Evolutionary conservation across 768 basidiomycete species (phyloP), one percentile per base, ranked within the genome.

Genomic region (Amanita inopinata): DNA sequence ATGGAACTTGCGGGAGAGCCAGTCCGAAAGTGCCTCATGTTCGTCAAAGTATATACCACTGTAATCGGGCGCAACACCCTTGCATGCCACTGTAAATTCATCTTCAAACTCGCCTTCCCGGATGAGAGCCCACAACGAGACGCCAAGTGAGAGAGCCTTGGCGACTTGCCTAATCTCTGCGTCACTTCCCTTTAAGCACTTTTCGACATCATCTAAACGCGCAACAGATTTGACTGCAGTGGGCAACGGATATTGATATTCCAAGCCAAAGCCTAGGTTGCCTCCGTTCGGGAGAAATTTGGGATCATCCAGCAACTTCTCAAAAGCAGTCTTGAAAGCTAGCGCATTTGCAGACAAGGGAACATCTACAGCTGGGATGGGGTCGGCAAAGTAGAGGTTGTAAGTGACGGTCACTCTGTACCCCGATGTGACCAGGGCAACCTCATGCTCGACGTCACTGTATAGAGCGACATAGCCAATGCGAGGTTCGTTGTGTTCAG

Each of bases 381-480:
- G 35, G 5, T 50, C 45, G 19, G 40, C 51, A 33, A 59, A 57
- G 48, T 60, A 66, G 25, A 68, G 63, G 48, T 67, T 67, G 52
- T 65, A 71, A 0, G 66, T 70, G 33, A 70, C 45, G 0, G 67
- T 67, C 2, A 71, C 58, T 1, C 67, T 59, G 49, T 66, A 49
- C 0, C 70, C 68, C 0, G 63, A 58, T 0, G 42, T 50, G 4
- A 71, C 63, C 5, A 52, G 49, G 2, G 49, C 14, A 22, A 69
- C 65, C 51, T 68, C 65, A 34, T 69, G 65, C 38, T 66, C 65
- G 40, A 70, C 59, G 43, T 68, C 65, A 47, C 61, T 61, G 44
- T 52, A 63, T 45, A 63, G 63, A 11, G 59, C 63, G 31, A 61
- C 55, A 12, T 61, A 64, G 7, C 55, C 59, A 12, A 61, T 51